Evolutionary conservation across 495 filamentous ascomycete genomes (phyloP).

Genomic region (Trichoderma parareesei): DNA sequence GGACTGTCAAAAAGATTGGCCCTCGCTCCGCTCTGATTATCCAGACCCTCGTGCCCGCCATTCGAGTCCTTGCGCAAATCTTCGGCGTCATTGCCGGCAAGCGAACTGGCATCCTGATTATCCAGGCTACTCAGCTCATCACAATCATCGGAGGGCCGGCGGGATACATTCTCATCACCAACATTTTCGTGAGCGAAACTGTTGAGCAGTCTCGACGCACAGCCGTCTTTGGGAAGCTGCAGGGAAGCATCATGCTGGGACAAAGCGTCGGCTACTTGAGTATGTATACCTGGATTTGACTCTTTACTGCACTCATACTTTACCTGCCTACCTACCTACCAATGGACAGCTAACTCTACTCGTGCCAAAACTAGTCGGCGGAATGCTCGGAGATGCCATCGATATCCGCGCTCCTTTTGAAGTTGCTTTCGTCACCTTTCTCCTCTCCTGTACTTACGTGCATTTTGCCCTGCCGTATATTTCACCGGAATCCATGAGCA

Average conservation of each 20-base stretch:
- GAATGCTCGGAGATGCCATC: constrained; percentile 42
- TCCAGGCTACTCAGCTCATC: constrained; percentile 48
- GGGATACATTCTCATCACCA: constrained; percentile 46
- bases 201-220: constrained; percentile 43
- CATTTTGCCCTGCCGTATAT: constrained; percentile 33
- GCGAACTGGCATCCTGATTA: constrained; percentile 42
- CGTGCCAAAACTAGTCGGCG: constrained; percentile 23
- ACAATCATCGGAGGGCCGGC: constrained; percentile 49
- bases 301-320: neutral
- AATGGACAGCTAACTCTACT: constrained; percentile 16
- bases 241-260: constrained; percentile 49
- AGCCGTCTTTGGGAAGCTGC: constrained; percentile 43
- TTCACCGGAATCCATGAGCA: constrained; percentile 24
- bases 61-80: constrained; percentile 46
- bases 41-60: constrained; percentile 42
- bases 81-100: constrained; percentile 44
- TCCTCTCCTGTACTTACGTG: constrained; percentile 32
- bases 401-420: constrained; percentile 46
- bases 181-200: constrained; percentile 44
- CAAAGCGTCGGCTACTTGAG: constrained; percentile 43
- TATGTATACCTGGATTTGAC: constrained; percentile 10
- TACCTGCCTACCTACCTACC: constrained; percentile 8
- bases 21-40: constrained; percentile 43
- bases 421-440: constrained; percentile 39
- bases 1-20: constrained; percentile 47